A percentile compares a stretch with the other conserved stretches of the same genome.
phyloP scores from a whole-genome alignment of 345 rosid species.

The Linum lewisii region DNA sequence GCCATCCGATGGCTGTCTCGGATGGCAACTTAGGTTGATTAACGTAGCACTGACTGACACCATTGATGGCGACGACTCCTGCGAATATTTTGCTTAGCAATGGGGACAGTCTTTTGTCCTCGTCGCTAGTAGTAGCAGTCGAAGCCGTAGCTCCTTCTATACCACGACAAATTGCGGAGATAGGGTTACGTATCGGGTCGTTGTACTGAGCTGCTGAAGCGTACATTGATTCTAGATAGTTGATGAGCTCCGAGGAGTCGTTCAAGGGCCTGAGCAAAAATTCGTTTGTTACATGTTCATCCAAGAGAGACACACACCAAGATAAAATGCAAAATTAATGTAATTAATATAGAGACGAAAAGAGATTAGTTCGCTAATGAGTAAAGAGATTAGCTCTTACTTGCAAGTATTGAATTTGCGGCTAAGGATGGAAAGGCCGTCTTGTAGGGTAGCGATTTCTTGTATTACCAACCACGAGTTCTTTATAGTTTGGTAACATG shows the following conservation, averaged over 20 bases:
- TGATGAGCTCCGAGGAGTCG: background rate
- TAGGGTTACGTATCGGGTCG: background rate
- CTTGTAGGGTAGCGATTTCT: conserved; percentile 31
- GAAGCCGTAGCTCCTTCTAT: background rate
- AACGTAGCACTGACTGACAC: background rate
- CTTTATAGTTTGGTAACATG: conserved; percentile 40
- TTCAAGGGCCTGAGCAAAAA: background rate
- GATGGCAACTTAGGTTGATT: background rate
- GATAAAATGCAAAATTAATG: too few relatives aligned
- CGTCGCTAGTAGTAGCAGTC: background rate
- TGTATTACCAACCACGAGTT: conserved; percentile 51
- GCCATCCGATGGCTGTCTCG: background rate
- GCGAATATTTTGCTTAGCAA: background rate
- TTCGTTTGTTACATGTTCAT: too few relatives aligned
- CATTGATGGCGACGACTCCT: background rate
- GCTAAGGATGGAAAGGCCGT: conserved; percentile 45
- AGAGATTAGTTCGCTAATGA: too few relatives aligned
- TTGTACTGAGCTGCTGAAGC: background rate
- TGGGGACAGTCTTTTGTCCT: too few relatives aligned
- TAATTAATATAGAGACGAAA: too few relatives aligned
- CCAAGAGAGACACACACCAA: too few relatives aligned
- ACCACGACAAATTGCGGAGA: background rate
- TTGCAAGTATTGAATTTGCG: conserved; percentile 56
- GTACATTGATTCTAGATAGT: background rate
- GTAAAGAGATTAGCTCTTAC: conserved; percentile 15